Evolutionary conservation across 345 rosid genomes (phyloP).

Genomic region (Dipteronia dyeriana): DNA sequence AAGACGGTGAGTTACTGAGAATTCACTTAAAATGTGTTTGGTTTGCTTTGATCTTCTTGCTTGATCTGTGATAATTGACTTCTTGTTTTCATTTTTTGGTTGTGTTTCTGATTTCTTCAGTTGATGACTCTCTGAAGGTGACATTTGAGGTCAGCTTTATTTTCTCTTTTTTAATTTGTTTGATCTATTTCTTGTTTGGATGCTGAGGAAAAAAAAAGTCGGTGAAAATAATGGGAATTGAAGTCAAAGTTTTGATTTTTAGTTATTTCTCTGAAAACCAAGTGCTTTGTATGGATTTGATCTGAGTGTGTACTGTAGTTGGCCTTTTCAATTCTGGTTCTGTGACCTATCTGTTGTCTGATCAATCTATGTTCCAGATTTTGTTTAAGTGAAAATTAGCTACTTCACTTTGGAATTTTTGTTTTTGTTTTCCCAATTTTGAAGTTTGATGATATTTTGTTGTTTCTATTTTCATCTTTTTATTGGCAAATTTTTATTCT

Average conservation of each 20-base stretch:
- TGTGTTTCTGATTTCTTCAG: conserved; percentile 18
- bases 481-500: not conserved
- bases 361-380: conserved; percentile 1
- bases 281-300: conserved; percentile 23
- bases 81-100: conserved; percentile 5
- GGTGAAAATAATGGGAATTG: not conserved
- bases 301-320: conserved; percentile 17
- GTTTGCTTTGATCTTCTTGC: conserved; percentile 18
- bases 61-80: conserved; percentile 24
- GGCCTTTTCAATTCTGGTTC: conserved; percentile 15
- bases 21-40: conserved; percentile 4
- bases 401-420: conserved; percentile 9
- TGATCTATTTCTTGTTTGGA: conserved; percentile 27
- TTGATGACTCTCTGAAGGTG: conserved; percentile 66
- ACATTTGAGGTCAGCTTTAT: conserved; percentile 65
- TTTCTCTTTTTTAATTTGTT: conserved; percentile 12
- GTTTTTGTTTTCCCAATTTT: not conserved
- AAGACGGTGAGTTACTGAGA: conserved; percentile 55
- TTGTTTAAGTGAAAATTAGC: not conserved
- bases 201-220: not conserved
- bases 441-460: not conserved
- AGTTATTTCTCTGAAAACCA: not conserved
- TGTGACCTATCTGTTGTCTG: conserved; percentile 23
- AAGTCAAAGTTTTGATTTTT: conserved; percentile 9
- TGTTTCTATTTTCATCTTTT: no score